Conservation (phyloP, 495 filamentous ascomycete genomes). For the Penicillium crystallinum region DNA sequence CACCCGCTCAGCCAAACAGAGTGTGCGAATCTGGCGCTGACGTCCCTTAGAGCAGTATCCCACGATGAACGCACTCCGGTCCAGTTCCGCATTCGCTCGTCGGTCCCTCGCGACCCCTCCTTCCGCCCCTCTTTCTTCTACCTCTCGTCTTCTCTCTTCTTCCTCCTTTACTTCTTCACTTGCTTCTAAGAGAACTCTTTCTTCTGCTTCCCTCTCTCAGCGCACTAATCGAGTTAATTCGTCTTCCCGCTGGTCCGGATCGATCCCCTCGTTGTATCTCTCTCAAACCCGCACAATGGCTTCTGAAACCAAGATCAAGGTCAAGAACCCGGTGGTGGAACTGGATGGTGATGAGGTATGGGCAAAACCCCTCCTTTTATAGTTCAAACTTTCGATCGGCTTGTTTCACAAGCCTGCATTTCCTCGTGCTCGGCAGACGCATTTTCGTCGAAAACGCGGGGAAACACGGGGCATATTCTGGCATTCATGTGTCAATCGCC, state of each 20-base stretch:
- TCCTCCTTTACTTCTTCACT: conserved; percentile 20
- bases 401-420: conserved; percentile 23
- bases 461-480: conserved; percentile 26
- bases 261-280: conserved; percentile 23
- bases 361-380: conserved; percentile 19
- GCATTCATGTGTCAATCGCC: conserved; percentile 12
- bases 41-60: conserved; percentile 9
- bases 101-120: conserved; percentile 34
- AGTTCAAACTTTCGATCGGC: conserved; percentile 14
- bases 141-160: conserved; percentile 26
- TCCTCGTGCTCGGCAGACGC: conserved; percentile 15
- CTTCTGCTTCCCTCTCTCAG: conserved; percentile 26
- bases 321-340: conserved; percentile 95
- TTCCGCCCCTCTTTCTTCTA: conserved; percentile 30
- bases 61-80: conserved; percentile 37
- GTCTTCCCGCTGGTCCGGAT: conserved; percentile 34
- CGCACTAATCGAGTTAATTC: conserved; percentile 24
- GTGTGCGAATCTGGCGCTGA: conserved; percentile 16
- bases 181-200: conserved; percentile 23
- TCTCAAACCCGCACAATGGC: conserved; percentile 44
- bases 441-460: conserved; percentile 34
- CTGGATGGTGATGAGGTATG: conserved; percentile 89
- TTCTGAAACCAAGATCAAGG: conserved; percentile 75
- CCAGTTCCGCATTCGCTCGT: conserved; percentile 42
- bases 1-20: conserved; percentile 20